Conservation (phyloP, 2,329 filamentous ascomycete species). For the Penicillium frequentans region DNA sequence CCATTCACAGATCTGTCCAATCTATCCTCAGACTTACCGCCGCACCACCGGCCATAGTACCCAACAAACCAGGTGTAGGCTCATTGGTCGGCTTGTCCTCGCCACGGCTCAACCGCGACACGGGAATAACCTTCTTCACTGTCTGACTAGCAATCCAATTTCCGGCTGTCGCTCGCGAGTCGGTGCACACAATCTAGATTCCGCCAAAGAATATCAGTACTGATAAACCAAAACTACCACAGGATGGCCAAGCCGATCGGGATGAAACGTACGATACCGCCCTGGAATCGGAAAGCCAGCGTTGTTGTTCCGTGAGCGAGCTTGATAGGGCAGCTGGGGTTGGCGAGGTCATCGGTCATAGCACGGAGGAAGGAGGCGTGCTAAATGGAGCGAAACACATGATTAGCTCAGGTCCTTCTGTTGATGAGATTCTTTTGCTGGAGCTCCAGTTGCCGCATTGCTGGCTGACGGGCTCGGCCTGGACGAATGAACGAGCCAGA, state of each 20-base stretch:
- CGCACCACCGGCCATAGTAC: conserved; percentile 97
- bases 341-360: conserved; percentile 94
- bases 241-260: background rate
- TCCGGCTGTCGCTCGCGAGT: conserved; percentile 93
- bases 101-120: conserved; percentile 41
- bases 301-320: conserved; percentile 98
- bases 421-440: background rate
- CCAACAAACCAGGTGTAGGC: conserved; percentile 62
- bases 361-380: conserved; percentile 93
- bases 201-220: background rate
- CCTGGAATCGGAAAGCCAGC: conserved; percentile 95
- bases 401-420: conserved; percentile 3
- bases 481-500: background rate
- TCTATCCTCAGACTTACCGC: conserved; percentile 60
- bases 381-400: conserved; percentile 47
- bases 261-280: conserved; percentile 66
- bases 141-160: conserved; percentile 99
- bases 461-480: background rate
- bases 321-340: conserved; percentile 98
- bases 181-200: conserved; percentile 81
- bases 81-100: conserved; percentile 36
- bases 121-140: conserved; percentile 93
- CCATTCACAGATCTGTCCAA: background rate
- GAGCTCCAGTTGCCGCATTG: conserved; percentile 7
- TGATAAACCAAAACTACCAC: background rate